phyloP scores from a whole-genome alignment of 805 yeast genomes.

The Saturnispora bothae region DNA sequence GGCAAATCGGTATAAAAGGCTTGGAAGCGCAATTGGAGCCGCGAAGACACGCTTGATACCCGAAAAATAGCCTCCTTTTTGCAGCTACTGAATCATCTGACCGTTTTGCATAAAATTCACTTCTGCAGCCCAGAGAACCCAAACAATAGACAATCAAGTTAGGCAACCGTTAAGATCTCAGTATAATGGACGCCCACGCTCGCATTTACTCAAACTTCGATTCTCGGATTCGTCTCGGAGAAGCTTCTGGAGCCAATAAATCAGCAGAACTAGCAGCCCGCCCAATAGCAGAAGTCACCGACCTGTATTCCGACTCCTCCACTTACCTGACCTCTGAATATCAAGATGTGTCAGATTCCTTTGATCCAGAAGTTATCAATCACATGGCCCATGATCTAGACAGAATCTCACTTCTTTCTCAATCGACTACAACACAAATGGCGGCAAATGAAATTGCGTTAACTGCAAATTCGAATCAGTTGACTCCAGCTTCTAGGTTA shows the following conservation, averaged over 20 bases:
- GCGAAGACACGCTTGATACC: no score
- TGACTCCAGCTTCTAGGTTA: conserved; percentile 9
- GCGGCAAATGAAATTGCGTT: no score
- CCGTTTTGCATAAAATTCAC: no score
- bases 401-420: background rate
- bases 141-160: no score
- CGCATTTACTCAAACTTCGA: no score
- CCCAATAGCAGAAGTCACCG: background rate
- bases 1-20: background rate
- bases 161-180: no score
- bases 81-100: no score
- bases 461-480: conserved; percentile 4
- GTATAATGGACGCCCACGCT: no score
- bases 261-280: background rate
- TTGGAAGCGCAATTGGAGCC: background rate
- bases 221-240: no score
- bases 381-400: background rate
- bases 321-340: background rate
- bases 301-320: background rate
- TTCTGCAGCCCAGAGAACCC: no score
- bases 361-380: background rate
- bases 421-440: background rate
- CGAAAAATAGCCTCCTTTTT: no score
- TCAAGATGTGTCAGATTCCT: background rate
- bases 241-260: background rate